A percentile compares a stretch with the other conserved stretches of the same genome.
phyloP scores from a whole-genome alignment of 352 stramenopile species.

The Phytophthora litchii region DNA sequence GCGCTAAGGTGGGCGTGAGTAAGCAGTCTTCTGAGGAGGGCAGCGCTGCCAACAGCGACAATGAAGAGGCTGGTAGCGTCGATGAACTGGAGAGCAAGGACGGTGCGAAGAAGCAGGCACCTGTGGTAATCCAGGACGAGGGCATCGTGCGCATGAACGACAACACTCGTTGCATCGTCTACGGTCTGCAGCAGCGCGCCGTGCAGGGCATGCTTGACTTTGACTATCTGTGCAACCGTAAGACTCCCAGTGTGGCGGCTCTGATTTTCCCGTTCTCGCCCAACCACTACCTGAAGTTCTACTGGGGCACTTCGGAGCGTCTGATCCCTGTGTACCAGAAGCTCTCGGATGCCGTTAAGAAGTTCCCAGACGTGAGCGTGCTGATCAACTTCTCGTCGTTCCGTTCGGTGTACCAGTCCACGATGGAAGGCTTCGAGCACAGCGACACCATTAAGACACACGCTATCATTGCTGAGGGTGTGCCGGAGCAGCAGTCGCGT shows the following conservation, averaged over 20 bases:
- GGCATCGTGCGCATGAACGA: conserved; percentile 87
- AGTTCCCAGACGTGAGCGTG: conserved; percentile 93
- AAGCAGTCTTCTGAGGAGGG: conserved; percentile 36
- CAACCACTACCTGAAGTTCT: conserved; percentile 98
- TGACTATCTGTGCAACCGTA: conserved; percentile 97
- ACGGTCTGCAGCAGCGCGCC: conserved; percentile 93
- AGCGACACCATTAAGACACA: conserved; percentile 95
- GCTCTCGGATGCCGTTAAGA: conserved; percentile 91
- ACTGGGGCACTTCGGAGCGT: conserved; percentile 96
- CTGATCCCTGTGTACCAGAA: conserved; percentile 93
- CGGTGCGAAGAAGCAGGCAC: conserved; percentile 31
- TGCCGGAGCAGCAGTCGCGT: conserved; percentile 95
- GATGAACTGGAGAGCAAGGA: conserved; percentile 44
- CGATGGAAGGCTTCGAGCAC: conserved; percentile 94
- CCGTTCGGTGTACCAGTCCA: conserved; percentile 95
- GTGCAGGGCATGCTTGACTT: conserved; percentile 98
- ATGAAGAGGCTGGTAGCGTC: conserved; percentile 31
- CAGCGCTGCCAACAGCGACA: conserved; percentile 43
- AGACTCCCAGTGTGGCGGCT: conserved; percentile 93
- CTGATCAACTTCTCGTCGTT: conserved; percentile 98
- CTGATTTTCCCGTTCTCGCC: conserved; percentile 96
- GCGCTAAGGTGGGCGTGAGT: conserved; percentile 23
- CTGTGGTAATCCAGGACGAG: conserved; percentile 79
- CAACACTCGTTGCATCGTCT: conserved; percentile 94
- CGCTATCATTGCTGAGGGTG: conserved; percentile 97